phyloP scores from a whole-genome alignment of 1,284 basidiomycete genomes.

The Pseudomicrostroma phylloplanum region DNA sequence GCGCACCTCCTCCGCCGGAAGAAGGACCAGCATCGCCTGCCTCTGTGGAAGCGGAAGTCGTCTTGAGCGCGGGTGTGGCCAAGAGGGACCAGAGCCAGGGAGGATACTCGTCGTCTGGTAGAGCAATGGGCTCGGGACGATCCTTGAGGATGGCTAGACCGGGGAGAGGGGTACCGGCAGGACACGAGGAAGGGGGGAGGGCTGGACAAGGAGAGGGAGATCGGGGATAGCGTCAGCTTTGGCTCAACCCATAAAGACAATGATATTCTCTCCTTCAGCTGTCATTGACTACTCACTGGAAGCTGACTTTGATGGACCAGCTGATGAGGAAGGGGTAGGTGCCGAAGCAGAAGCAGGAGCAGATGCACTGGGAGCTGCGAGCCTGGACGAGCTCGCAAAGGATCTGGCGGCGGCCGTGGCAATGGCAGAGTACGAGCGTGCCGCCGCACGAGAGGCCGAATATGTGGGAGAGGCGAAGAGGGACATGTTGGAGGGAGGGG shows the following conservation, averaged over 20 bases:
- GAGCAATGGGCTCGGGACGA: conserved; percentile 70
- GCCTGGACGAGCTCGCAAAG: neutral
- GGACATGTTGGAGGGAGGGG: neutral
- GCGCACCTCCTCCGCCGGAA: neutral
- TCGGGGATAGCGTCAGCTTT: neutral
- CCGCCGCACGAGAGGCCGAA: too few relatives aligned
- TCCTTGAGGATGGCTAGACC: conserved; percentile 78
- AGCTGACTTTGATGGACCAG: conserved; percentile 2
- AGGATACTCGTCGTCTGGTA: conserved; percentile 78
- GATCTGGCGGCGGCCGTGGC: neutral
- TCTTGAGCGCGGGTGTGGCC: conserved; percentile 24
- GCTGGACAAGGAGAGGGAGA: neutral
- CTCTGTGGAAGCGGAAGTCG: neutral
- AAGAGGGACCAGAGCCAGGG: conserved; percentile 80
- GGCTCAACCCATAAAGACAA: too few relatives aligned
- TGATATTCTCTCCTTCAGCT: too few relatives aligned
- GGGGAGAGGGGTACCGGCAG: conserved; percentile 64
- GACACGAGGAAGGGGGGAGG: conserved; percentile 30
- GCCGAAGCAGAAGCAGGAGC: conserved; percentile 3
- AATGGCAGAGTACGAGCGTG: neutral
- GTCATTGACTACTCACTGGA: neutral
- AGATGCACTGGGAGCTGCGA: neutral
- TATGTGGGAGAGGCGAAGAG: conserved; percentile 1
- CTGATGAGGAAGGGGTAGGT: neutral
- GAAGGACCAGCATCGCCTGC: neutral